Percentiles rank a stretch among this genome's conserved stretches.
phyloP scores from a whole-genome alignment of 108 stramenopile genomes.

The Nannochloropsis salina region DNA sequence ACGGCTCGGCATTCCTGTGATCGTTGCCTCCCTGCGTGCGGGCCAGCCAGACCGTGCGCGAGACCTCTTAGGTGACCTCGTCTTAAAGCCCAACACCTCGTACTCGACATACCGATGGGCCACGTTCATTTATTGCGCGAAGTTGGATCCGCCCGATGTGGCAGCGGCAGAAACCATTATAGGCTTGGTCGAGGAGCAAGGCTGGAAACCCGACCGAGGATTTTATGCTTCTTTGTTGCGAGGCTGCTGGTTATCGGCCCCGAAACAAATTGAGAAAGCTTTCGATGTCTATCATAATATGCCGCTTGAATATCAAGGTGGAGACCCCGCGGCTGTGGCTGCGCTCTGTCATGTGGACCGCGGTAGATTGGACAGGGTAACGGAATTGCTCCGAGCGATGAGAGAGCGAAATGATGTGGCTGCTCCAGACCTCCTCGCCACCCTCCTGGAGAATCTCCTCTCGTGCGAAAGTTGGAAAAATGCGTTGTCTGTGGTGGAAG shows the following conservation, averaged over 20 bases:
- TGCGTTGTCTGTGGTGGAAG: background rate
- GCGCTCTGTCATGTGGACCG: constrained; percentile 19
- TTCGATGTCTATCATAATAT: constrained; percentile 18
- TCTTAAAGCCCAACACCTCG: background rate
- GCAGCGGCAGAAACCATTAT: constrained; percentile 10
- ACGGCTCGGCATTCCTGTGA: background rate
- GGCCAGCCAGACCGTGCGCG: background rate
- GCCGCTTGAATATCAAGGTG: background rate
- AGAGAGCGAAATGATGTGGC: constrained; percentile 1
- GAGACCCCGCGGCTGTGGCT: background rate
- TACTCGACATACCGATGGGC: constrained; percentile 1
- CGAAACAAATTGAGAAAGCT: constrained; percentile 12
- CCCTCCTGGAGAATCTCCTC: background rate
- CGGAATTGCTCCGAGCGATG: constrained; percentile 3
- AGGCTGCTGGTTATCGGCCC: background rate
- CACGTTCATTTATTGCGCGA: constrained; percentile 17
- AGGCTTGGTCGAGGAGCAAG: background rate
- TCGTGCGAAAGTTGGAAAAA: background rate
- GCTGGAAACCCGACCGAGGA: background rate
- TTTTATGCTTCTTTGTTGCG: background rate
- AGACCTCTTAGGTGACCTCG: background rate
- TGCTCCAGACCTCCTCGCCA: background rate
- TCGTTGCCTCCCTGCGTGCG: background rate
- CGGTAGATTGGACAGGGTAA: background rate
- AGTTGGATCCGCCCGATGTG: constrained; percentile 6